These are phyloP conservation scores for Ampelocalamus luodianensis DNA, from an alignment of 176 grass and related monocot genomes.

Conservation along the genomic window DNA sequence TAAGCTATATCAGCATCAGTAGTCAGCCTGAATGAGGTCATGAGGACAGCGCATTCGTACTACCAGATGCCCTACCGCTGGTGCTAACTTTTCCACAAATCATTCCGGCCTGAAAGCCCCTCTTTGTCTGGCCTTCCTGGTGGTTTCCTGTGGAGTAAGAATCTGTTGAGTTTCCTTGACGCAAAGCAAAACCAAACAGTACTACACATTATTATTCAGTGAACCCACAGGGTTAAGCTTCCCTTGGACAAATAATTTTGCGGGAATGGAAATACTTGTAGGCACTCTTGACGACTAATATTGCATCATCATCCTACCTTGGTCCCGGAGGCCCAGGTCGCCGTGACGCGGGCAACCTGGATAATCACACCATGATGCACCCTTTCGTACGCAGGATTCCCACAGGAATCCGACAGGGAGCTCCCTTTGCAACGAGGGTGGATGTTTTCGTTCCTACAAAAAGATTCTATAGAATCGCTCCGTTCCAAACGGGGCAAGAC, in stretches of 20 bases:
- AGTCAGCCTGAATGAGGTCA: neutral
- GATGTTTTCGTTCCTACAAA: too few relatives aligned
- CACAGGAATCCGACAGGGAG: too few relatives aligned
- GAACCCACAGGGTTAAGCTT: neutral
- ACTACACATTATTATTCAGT: neutral
- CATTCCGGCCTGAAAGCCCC: constrained; percentile 18
- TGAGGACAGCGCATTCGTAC: neutral
- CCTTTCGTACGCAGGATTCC: too few relatives aligned
- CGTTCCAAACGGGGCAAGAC: too few relatives aligned
- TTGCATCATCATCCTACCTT: too few relatives aligned
- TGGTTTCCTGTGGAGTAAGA: neutral
- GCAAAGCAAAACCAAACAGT: neutral
- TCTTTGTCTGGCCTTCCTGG: constrained; percentile 21
- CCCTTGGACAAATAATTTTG: neutral
- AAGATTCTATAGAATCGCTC: too few relatives aligned
- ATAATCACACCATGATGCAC: too few relatives aligned
- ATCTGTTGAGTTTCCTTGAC: constrained; percentile 2
- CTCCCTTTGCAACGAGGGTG: too few relatives aligned
- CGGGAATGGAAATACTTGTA: neutral
- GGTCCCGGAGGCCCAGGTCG: too few relatives aligned
- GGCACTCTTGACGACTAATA: too few relatives aligned
- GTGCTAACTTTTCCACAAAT: neutral
- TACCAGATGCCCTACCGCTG: neutral
- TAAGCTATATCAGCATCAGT: neutral
- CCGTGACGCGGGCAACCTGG: too few relatives aligned